These are phyloP conservation scores for Pistacia vera DNA, from an alignment of 345 rosid species.

Conservation along the genomic window DNA sequence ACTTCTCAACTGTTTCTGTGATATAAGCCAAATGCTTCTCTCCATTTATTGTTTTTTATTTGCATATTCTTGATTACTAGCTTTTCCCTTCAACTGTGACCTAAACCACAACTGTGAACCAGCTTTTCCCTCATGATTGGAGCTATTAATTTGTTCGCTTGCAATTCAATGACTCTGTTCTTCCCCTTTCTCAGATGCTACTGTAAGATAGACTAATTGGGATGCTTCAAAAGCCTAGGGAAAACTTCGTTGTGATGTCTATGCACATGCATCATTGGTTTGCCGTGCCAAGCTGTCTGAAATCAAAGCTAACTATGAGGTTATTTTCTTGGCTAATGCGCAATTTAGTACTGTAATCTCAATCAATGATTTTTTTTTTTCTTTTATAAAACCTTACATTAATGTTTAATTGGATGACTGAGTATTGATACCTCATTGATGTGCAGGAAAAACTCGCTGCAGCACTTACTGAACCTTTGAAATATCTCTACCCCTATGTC, in stretches of 20 bases:
- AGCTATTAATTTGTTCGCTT: background rate
- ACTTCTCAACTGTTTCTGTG: too few relatives aligned
- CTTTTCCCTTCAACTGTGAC: background rate
- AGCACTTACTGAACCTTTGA: slow-evolving; percentile 52
- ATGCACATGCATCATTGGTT: slow-evolving; percentile 47
- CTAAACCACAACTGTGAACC: too few relatives aligned
- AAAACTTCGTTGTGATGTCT: slow-evolving; percentile 61
- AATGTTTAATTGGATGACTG: slow-evolving; percentile 9
- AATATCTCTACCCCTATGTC: slow-evolving; percentile 29
- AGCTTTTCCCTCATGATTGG: too few relatives aligned
- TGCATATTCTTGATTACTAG: too few relatives aligned
- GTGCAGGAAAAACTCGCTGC: slow-evolving; percentile 57
- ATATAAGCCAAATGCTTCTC: too few relatives aligned
- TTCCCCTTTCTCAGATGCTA: slow-evolving; percentile 48
- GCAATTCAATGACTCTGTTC: slow-evolving; percentile 7
- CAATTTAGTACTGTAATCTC: background rate
- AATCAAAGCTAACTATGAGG: slow-evolving; percentile 54
- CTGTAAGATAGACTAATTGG: slow-evolving; percentile 59
- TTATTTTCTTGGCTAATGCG: slow-evolving; percentile 22
- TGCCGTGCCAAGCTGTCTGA: slow-evolving; percentile 55
- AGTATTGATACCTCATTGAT: slow-evolving; percentile 21
- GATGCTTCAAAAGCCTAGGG: slow-evolving; percentile 59
- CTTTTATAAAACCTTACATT: background rate
- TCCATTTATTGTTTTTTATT: too few relatives aligned
- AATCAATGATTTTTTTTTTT: background rate